Base-by-base conservation (phyloP, 179 eudicot species). In the Spinacia oleracea region DNA sequence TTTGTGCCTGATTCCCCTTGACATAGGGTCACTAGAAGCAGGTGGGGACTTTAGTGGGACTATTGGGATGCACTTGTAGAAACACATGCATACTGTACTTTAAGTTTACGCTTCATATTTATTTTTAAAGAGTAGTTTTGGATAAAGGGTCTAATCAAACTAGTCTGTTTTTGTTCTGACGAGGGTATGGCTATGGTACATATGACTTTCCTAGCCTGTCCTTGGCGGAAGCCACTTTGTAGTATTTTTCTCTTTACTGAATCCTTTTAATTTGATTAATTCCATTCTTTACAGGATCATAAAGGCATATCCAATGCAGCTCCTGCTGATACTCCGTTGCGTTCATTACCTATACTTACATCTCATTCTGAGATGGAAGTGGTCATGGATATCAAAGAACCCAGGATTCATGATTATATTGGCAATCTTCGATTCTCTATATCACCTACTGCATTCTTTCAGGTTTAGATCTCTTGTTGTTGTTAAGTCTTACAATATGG, bases 401-500 rank as follows among this genome's bases (percentile, higher is more conserved):
- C 86, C 50, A 86, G 90, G 84, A 93, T 94, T 88, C 94, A 91
- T 84, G 98, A 94, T 85, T 89, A 90, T 76, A 90, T 94, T 64
- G 88, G 90, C 86, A 89, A 81, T 81, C 97, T 94, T 75, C 84
- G 73, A 79, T 94, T 94, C 78, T 81, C 89, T 75, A 92, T 94
- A 85, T 94, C 98, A 40, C 97, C 98, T 68, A 91, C 97, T 68
- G 97, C 98, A 16, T 94, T 94, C 86, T 94, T 94, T 78, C 98
- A 94, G 90, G 98, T 93, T 69, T 70, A 25, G 45, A 12, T 73
- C 64, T 43, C 21, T 63, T 58, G 31, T 56, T 58, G 20, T 59
- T 58, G 53, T 45, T 79, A 20, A 34, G 32, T 76, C 23, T 72
- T 48, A 71, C 32, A 59, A 38, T 51, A 27, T 21, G 70, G 55